phyloP scores from a whole-genome alignment of 352 stramenopile genomes.

The Lagenidium sp. region DNA sequence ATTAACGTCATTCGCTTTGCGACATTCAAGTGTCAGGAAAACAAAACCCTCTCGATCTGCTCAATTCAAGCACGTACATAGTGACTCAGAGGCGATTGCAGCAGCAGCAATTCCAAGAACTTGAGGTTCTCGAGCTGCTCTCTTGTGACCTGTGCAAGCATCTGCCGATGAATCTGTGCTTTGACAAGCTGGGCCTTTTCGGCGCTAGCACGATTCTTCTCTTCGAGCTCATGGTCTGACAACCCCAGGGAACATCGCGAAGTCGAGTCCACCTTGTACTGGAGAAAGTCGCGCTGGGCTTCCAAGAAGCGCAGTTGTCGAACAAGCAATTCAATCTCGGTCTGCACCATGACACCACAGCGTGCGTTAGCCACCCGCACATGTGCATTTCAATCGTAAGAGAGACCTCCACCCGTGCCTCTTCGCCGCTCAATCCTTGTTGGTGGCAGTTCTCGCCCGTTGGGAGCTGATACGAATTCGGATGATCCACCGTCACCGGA shows the following conservation, averaged over 20 bases:
- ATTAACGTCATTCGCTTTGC: constrained; percentile 43
- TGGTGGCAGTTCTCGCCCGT: too few species aligned
- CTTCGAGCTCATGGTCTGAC: constrained; percentile 2
- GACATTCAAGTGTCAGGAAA: background rate
- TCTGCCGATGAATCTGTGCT: constrained; percentile 14
- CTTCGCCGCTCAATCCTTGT: too few species aligned
- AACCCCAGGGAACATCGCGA: background rate
- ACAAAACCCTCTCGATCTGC: background rate
- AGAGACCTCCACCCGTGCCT: too few species aligned
- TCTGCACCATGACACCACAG: too few species aligned
- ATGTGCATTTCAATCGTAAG: too few species aligned
- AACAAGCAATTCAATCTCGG: constrained; percentile 26
- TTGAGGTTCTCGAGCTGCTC: constrained; percentile 35
- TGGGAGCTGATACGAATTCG: too few species aligned
- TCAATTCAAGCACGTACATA: constrained; percentile 28
- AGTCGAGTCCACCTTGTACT: constrained; percentile 26
- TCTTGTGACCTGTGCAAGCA: constrained; percentile 22
- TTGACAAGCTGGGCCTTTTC: constrained; percentile 20
- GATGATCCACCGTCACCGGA: too few species aligned
- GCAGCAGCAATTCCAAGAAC: constrained; percentile 27
- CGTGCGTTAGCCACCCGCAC: too few species aligned
- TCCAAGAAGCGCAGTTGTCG: constrained; percentile 46
- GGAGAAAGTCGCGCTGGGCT: constrained; percentile 43
- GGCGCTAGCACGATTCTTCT: constrained; percentile 8
- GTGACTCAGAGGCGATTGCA: constrained; percentile 36